Conservation (phyloP, 73 alveolate genomes). For the Tetrahymena thermophila region DNA sequence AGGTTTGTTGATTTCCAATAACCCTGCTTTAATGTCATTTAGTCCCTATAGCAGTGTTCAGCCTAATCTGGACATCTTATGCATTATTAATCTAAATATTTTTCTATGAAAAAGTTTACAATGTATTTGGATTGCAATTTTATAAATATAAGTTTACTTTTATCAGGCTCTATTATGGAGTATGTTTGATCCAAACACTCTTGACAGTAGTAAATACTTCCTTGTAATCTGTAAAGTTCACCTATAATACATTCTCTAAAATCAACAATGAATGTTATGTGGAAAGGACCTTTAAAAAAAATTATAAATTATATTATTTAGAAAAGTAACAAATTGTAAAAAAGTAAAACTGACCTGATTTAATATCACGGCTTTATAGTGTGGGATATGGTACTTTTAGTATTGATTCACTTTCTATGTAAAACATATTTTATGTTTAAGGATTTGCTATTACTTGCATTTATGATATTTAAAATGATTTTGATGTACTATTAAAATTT, state of each 20-base stretch:
- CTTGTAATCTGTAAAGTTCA: background rate
- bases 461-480: background rate
- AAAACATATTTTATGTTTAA: background rate
- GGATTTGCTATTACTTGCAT: background rate
- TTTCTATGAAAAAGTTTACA: background rate
- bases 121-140: background rate
- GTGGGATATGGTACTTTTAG: background rate
- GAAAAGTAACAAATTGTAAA: background rate
- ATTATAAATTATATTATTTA: background rate
- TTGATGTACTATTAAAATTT: background rate
- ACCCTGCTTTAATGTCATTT: background rate
- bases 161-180: background rate
- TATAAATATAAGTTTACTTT: background rate
- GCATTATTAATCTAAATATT: background rate
- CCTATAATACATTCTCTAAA: background rate
- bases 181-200: background rate
- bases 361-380: background rate
- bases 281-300: background rate
- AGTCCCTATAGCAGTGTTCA: background rate
- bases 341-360: background rate
- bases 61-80: background rate
- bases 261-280: background rate
- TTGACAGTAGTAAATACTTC: background rate
- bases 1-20: slow-evolving; percentile 8
- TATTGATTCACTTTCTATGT: background rate